Evolutionary conservation across 495 filamentous ascomycete genomes (phyloP), one percentile per base, ranked within the genome.

Genomic region (Xylaria palmicola): DNA sequence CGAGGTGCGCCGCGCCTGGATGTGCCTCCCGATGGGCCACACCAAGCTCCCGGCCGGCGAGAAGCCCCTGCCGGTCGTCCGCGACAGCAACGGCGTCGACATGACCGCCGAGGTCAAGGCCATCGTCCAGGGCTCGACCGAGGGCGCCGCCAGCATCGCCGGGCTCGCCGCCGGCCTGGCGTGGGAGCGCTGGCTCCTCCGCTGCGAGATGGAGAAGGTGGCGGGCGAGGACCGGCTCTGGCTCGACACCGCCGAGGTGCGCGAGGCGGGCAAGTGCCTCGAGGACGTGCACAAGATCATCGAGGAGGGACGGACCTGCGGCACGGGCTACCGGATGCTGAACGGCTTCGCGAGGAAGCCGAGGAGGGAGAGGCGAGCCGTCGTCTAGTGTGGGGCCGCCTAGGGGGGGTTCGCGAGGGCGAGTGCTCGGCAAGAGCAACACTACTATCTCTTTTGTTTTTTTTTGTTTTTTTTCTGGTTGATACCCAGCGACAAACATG

Each of bases 131-230:
- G 93, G 92, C 2, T 90, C 85, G 50, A 89, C 90, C 0, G 84
- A 85, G 22, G 85, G 89, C 64, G 84, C 85, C 20, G 90, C 91
- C 1, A 85, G 81, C 59, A 78, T 97, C 49, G 87, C 91, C 0
- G 92, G 92, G 6, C 68, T 97, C 17, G 84, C 96, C 4, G 94
- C 92, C 12, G 85, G 87, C 26, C 96, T 93, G 91, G 84, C 87
- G 65, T 98, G 93, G 93, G 94, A 98, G 82, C 89, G 90, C 73
- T 98, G 94, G 94, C 83, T 97, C 74, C 69, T 97, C 62, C 91
- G 89, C 74, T 76, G 93, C 67, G 88, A 93, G 72, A 81, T 86
- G 70, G 93, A 96, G 78, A 92, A 90, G 81, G 89, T 88, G 6
- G 83, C 85, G 10, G 85, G 85, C 34, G 79, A 86, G 60, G 75